Conservation (phyloP, 2,329 filamentous ascomycete species). For the Ophiostoma australiae region DNA sequence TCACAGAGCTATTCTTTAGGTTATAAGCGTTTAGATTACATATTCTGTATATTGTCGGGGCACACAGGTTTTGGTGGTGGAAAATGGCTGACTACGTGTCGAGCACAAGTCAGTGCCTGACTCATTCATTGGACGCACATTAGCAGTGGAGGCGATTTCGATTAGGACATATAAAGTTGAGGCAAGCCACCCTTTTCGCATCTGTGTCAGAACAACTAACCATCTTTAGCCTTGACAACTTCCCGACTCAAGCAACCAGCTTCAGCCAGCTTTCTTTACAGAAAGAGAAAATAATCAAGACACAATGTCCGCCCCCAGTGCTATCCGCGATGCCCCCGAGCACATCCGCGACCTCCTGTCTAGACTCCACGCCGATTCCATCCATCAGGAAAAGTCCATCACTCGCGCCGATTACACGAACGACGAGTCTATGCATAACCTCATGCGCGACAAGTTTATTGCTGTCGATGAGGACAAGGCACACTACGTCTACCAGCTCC, state of each 20-base stretch:
- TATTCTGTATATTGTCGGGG: background rate
- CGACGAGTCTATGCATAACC: background rate
- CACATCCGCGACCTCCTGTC: background rate
- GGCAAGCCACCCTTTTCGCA: background rate
- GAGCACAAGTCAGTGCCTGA: background rate
- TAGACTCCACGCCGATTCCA: background rate
- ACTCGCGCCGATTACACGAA: background rate
- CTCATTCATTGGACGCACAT: background rate
- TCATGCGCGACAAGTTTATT: constrained; percentile 6
- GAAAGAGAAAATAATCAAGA: background rate
- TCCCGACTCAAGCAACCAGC: background rate
- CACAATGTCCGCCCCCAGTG: background rate
- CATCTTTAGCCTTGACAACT: background rate
- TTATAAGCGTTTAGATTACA: background rate
- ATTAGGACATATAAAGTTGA: background rate
- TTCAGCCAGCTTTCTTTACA: background rate
- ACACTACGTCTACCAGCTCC: constrained; percentile 51
- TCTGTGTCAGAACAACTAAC: background rate
- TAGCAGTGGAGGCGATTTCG: background rate
- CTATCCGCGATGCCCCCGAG: background rate
- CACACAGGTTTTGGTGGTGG: background rate
- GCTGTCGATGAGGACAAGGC: constrained; percentile 17
- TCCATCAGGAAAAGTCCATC: background rate
- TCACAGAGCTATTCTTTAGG: background rate
- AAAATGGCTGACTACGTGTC: background rate